phyloP scores from a whole-genome alignment of 805 yeast genomes.

The Yamadazyma laniorum region DNA sequence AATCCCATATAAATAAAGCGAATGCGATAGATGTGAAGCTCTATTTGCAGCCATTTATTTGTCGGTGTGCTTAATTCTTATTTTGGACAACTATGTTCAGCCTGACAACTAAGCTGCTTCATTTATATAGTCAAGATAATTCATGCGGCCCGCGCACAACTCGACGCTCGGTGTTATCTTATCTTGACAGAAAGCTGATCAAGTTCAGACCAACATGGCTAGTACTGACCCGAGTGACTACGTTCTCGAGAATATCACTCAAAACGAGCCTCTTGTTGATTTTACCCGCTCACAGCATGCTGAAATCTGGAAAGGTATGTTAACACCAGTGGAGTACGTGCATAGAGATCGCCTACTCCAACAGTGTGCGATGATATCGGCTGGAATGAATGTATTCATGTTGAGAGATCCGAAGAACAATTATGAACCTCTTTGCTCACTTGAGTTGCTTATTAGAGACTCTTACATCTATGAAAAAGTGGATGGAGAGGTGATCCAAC shows the following conservation, averaged over 20 bases:
- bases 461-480: conserved; percentile 23
- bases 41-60: too few species aligned
- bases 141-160: too few species aligned
- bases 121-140: too few species aligned
- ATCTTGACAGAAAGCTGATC: too few species aligned
- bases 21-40: too few species aligned
- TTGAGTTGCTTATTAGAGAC: conserved; percentile 34
- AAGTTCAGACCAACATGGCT: too few species aligned
- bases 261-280: conserved; percentile 21
- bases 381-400: conserved; percentile 24
- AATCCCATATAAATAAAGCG: too few species aligned
- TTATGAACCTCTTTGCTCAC: conserved; percentile 27
- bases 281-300: conserved; percentile 36
- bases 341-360: conserved; percentile 32
- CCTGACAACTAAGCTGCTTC: too few species aligned
- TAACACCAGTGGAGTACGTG: conserved; percentile 32
- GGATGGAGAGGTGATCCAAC: conserved; percentile 7
- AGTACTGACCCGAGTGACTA: conserved; percentile 10
- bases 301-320: conserved; percentile 34
- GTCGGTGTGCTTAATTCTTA: too few species aligned
- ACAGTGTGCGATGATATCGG: conserved; percentile 15
- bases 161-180: too few species aligned
- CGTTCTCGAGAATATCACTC: conserved; percentile 20
- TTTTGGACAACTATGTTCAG: too few species aligned
- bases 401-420: conserved; percentile 19